Base-by-base conservation (phyloP, 2,329 filamentous ascomycete species). In the Botrytis cinerea region DNA sequence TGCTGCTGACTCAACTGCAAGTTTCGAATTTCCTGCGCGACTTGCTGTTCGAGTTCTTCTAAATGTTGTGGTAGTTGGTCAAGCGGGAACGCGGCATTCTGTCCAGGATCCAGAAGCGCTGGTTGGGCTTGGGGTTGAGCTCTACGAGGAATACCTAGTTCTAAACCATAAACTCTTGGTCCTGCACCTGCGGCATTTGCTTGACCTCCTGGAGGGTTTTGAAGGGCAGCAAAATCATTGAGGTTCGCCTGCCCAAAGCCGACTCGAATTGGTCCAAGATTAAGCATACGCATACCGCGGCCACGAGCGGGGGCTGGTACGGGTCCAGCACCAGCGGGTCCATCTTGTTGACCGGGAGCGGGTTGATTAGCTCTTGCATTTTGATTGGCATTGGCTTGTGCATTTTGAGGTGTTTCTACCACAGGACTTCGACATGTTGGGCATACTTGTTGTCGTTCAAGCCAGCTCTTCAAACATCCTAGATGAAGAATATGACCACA, bases 401-500 rank as follows among this genome's bases (percentile, higher is more conserved):
- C 75, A 72, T 76, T 75, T 75, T 77, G 82, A 78, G 80, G 74
- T 73, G 80, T 75, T 76, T 87, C 87, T 54, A 94, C 84, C 25
- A 97, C 96, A 25, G 95, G 91, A 69, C 93, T 89, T 78, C 96
- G 90, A 81, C 96, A 99, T 3, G 94, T 99, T 10, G 96, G 96
- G 81, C 96, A 99, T 48, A 97, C 95, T 83, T 99, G 96, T 82
- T 99, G 96, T 76, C 96, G 88, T 84, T 99, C 96, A 43, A 99
- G 87, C 96, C 96, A 99, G 82, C 95, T 97, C 82, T 96, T 94
- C 73, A 99, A 88, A 82, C 96, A 99, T 66, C 94, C 92, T 77
- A 98, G 92, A 82, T 99, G 96, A 57, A 99, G 84, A 57, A 98
- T 96, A 80, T 99, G 96, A 7, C 95, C 95, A 82, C 96, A 99